Percentiles rank a stretch among this genome's conserved stretches.
Conservation (phyloP, 495 filamentous ascomycete species). For the Lasiosphaeriaceae sp. region DNA sequence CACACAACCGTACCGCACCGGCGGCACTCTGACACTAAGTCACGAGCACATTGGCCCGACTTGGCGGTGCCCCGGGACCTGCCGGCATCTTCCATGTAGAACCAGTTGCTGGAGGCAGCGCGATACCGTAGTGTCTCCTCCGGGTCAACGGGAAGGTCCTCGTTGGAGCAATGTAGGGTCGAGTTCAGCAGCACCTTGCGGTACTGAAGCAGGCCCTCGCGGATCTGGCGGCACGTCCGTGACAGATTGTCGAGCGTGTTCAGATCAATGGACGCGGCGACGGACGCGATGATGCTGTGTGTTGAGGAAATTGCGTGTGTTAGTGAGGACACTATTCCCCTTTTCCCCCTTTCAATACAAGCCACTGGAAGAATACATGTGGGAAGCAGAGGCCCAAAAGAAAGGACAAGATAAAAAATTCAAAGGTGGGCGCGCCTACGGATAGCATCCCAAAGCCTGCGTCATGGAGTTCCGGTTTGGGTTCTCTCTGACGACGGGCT, state of each 20-base stretch:
- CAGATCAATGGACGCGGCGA: constrained; percentile 73
- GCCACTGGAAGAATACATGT: not conserved
- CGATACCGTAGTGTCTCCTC: constrained; percentile 48
- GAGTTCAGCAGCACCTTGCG: constrained; percentile 65
- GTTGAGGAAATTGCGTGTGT: not conserved
- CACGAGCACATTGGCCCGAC: constrained; percentile 70
- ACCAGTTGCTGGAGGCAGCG: constrained; percentile 48
- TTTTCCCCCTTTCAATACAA: not conserved
- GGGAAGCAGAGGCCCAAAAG: constrained; percentile 21
- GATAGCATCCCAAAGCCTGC: constrained; percentile 81
- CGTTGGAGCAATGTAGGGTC: constrained; percentile 75
- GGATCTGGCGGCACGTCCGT: constrained; percentile 73
- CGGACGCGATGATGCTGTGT: constrained; percentile 67
- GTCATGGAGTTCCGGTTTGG: constrained; percentile 70
- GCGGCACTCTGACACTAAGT: constrained; percentile 79
- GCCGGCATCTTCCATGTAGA: constrained; percentile 41
- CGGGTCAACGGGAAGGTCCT: constrained; percentile 46
- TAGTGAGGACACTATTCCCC: not conserved
- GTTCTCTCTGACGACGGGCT: constrained; percentile 44
- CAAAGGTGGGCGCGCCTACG: constrained; percentile 56
- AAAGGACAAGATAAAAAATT: constrained; percentile 24
- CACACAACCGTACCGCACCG: constrained; percentile 74
- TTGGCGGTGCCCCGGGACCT: constrained; percentile 50
- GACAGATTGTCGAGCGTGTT: constrained; percentile 81
- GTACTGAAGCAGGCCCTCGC: constrained; percentile 69